These are phyloP conservation scores for Mollisia scopiformis DNA, from an alignment of 2,329 filamentous ascomycete genomes.

Conservation along the genomic window DNA sequence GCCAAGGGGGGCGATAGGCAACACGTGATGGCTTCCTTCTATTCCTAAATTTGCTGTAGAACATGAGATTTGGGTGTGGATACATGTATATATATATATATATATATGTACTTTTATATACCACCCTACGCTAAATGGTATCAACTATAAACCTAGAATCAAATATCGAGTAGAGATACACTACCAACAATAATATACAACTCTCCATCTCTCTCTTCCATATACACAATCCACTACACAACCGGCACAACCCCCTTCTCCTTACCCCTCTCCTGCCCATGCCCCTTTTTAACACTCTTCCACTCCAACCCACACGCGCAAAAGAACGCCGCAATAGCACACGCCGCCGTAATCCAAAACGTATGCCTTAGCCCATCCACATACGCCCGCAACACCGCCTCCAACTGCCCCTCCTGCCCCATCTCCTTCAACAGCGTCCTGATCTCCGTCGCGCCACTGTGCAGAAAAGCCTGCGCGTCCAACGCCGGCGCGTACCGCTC, in stretches of 20 bases:
- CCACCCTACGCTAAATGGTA: background rate
- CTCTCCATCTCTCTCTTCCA: background rate
- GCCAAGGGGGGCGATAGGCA: no score
- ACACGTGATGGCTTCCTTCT: no score
- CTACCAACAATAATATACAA: background rate
- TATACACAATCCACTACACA: background rate
- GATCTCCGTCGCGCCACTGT: slow-evolving; percentile 56
- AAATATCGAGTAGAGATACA: background rate
- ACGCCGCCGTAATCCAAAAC: slow-evolving; percentile 55
- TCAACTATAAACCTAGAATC: background rate
- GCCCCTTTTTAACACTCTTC: slow-evolving; percentile 55
- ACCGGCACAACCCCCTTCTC: slow-evolving; percentile 6
- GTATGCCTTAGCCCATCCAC: slow-evolving; percentile 56
- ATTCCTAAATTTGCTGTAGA: no score
- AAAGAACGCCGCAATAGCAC: slow-evolving; percentile 49
- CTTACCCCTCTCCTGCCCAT: slow-evolving; percentile 21
- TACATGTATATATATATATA: no score
- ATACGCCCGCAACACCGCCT: slow-evolving; percentile 54
- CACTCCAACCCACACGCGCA: slow-evolving; percentile 49
- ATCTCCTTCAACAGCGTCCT: slow-evolving; percentile 46
- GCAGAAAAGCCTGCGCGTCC: slow-evolving; percentile 51
- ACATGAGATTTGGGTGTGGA: no score
- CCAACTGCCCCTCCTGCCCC: slow-evolving; percentile 44
- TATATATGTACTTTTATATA: no score
- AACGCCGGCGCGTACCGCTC: slow-evolving; percentile 46